A percentile compares a stretch with the other conserved stretches of the same genome.
Conservation (phyloP, 768 basidiomycete genomes). For the Suillus bovinus region DNA sequence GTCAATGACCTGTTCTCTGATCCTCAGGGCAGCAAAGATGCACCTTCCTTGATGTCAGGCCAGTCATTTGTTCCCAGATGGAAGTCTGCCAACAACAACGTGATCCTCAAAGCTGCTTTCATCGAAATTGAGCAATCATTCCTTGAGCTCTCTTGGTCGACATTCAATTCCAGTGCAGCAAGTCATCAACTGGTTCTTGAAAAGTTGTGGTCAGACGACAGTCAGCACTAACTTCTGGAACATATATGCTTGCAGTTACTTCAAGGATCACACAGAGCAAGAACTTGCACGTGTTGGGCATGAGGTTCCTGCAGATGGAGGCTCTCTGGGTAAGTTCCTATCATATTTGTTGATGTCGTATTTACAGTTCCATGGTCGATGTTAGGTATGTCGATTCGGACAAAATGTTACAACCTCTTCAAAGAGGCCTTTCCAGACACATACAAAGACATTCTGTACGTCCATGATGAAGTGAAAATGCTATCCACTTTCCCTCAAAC, state of each 20-base stretch:
- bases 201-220: too few species aligned
- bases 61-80: background rate
- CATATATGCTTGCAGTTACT: conserved; percentile 3
- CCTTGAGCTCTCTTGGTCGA: too few species aligned
- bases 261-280: conserved; percentile 9
- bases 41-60: background rate
- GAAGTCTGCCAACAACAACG: too few species aligned
- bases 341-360: background rate
- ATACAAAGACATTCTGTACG: background rate
- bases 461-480: background rate
- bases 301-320: background rate
- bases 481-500: background rate
- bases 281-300: background rate
- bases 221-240: conserved; percentile 1
- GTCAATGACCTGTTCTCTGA: background rate
- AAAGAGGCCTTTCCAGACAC: background rate
- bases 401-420: background rate
- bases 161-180: too few species aligned
- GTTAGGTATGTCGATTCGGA: background rate
- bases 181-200: too few species aligned
- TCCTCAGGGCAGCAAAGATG: background rate
- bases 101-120: too few species aligned
- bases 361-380: background rate
- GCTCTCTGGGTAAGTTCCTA: conserved; percentile 1
- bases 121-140: too few species aligned